Evolutionary conservation across 345 rosid species (phyloP).

Genomic region (Pistacia integerrima): DNA sequence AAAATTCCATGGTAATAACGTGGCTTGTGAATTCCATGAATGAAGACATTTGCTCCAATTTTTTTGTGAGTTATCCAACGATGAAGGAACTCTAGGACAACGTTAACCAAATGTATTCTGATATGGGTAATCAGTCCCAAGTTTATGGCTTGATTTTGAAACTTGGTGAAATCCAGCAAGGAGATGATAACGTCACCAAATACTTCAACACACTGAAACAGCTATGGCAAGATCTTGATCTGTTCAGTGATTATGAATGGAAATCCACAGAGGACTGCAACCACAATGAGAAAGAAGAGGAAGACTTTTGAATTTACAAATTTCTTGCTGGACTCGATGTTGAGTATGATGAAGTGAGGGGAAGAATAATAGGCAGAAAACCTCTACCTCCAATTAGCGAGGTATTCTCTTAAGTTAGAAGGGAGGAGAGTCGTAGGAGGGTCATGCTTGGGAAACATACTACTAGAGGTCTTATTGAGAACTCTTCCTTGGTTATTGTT

Average conservation of each 20-base stretch:
- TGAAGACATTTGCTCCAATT: no score
- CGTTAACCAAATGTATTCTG: no score
- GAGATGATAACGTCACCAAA: no score
- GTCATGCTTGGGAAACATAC: neutral
- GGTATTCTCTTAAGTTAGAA: neutral
- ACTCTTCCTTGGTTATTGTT: neutral
- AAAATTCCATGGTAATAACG: no score
- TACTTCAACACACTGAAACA: no score
- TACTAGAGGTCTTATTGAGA: neutral
- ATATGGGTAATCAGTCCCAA: no score
- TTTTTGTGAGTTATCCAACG: no score
- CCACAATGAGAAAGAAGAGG: neutral
- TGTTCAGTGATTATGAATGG: neutral
- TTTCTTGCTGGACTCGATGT: neutral
- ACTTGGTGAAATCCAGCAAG: no score
- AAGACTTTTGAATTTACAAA: neutral
- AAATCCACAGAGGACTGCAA: neutral
- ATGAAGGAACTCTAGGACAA: no score
- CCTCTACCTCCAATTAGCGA: neutral
- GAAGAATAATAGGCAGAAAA: neutral
- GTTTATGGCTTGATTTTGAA: no score
- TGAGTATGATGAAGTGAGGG: neutral
- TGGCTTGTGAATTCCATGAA: no score
- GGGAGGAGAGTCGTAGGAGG: neutral
- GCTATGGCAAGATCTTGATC: neutral